Evolutionary conservation across 805 yeast genomes (phyloP).

Genomic region (Ascoidea asiatica): DNA sequence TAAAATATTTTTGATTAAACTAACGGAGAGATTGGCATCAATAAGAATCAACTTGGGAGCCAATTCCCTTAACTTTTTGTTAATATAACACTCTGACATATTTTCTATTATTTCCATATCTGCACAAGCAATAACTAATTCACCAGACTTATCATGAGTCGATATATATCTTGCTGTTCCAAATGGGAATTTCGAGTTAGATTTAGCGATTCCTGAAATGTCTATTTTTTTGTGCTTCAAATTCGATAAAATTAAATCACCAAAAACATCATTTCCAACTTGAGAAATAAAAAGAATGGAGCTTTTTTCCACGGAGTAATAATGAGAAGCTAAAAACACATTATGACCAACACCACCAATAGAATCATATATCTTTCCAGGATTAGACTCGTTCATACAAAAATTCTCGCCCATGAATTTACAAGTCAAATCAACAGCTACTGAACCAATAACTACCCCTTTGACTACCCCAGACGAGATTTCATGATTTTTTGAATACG

Average conservation of each 20-base stretch:
- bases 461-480: background rate
- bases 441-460: slow-evolving; percentile 52
- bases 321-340: slow-evolving; percentile 48
- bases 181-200: slow-evolving; percentile 6
- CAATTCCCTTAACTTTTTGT: slow-evolving; percentile 22
- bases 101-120: slow-evolving; percentile 67
- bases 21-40: slow-evolving; percentile 54
- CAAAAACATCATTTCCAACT: slow-evolving; percentile 48
- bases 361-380: slow-evolving; percentile 41
- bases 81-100: slow-evolving; percentile 28
- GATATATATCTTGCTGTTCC: slow-evolving; percentile 66
- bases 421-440: slow-evolving; percentile 65
- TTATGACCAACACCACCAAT: slow-evolving; percentile 84
- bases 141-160: slow-evolving; percentile 48
- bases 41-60: slow-evolving; percentile 39
- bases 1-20: slow-evolving; percentile 25
- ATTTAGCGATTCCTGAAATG: slow-evolving; percentile 10
- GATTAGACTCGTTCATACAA: slow-evolving; percentile 52
- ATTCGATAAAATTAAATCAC: slow-evolving; percentile 22
- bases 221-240: slow-evolving; percentile 19
- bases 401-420: slow-evolving; percentile 21
- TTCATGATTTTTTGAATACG: background rate
- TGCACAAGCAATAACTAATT: slow-evolving; percentile 62
- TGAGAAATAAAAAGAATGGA: slow-evolving; percentile 36
- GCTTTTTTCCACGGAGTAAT: slow-evolving; percentile 16